Evolutionary conservation across 495 filamentous ascomycete species (phyloP).

Genomic region (Ramalina peruviana): DNA sequence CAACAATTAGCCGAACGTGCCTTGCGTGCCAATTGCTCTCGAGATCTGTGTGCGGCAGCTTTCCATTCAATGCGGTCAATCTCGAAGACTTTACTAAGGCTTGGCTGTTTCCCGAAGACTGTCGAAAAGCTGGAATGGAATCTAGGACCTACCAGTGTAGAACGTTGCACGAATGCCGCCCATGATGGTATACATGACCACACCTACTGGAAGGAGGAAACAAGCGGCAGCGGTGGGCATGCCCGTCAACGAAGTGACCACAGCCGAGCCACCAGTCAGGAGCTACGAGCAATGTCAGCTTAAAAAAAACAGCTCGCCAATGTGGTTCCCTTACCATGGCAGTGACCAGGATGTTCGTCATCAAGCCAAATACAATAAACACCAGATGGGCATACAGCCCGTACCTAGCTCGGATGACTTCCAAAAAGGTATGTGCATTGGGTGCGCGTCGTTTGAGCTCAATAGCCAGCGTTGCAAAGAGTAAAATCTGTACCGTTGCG

Average conservation of each 20-base stretch:
- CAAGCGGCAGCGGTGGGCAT: conserved; percentile 80
- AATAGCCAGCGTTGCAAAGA: conserved; percentile 89
- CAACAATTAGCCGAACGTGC: too few relatives aligned
- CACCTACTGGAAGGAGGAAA: conserved; percentile 77
- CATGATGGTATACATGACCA: conserved; percentile 64
- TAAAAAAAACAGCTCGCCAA: neutral
- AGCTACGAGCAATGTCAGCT: conserved; percentile 21
- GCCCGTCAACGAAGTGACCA: conserved; percentile 71
- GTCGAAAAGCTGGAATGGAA: too few relatives aligned
- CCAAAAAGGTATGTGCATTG: conserved; percentile 78
- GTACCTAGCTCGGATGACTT: conserved; percentile 51
- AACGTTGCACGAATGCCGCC: conserved; percentile 70
- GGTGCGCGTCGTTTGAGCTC: conserved; percentile 80
- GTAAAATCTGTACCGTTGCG: conserved; percentile 50
- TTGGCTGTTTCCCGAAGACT: too few relatives aligned
- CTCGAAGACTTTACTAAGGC: too few relatives aligned
- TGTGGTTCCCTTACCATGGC: conserved; percentile 41
- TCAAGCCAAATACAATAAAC: conserved; percentile 68
- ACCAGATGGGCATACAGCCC: conserved; percentile 54
- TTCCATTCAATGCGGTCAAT: too few relatives aligned
- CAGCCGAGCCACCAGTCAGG: conserved; percentile 79
- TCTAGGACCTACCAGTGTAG: conserved; percentile 2
- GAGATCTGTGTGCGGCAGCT: too few relatives aligned
- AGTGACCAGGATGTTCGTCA: conserved; percentile 76
- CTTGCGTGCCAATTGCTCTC: too few relatives aligned